A percentile compares a stretch with the other conserved stretches of the same genome.
Evolutionary conservation across 495 filamentous ascomycete genomes (phyloP).

Genomic region (Cairneyella variabilis): DNA sequence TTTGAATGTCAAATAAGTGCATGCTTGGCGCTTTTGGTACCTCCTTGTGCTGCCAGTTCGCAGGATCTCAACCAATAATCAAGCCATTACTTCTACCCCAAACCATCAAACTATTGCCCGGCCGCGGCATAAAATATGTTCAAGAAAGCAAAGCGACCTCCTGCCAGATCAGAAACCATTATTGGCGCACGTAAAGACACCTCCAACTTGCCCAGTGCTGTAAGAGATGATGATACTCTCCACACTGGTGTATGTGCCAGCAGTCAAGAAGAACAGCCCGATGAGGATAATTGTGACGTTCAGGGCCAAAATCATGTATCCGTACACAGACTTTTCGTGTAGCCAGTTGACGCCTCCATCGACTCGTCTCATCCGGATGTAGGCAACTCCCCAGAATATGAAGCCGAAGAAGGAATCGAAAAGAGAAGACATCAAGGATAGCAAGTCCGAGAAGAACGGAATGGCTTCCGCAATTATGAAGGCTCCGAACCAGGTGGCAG

Average conservation of each 20-base stretch:
- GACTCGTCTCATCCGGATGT: constrained; percentile 72
- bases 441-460: constrained; percentile 81
- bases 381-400: constrained; percentile 90
- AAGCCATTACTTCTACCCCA: too few species aligned
- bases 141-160: not conserved
- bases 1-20: too few species aligned
- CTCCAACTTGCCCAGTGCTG: constrained; percentile 45
- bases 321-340: constrained; percentile 53
- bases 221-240: constrained; percentile 64
- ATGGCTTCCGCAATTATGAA: constrained; percentile 74
- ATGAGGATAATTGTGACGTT: constrained; percentile 68
- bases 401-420: constrained; percentile 94
- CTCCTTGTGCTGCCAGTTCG: too few species aligned
- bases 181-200: constrained; percentile 60
- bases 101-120: too few species aligned
- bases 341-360: constrained; percentile 62
- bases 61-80: too few species aligned
- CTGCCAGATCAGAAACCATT: constrained; percentile 43
- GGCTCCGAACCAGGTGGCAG: constrained; percentile 66
- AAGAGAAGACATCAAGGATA: constrained; percentile 82
- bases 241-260: constrained; percentile 75
- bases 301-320: constrained; percentile 55
- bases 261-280: constrained; percentile 71
- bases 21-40: too few species aligned
- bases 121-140: too few species aligned